Conservation (phyloP, 106 monocot genomes). For the Vanilla planifolia region DNA sequence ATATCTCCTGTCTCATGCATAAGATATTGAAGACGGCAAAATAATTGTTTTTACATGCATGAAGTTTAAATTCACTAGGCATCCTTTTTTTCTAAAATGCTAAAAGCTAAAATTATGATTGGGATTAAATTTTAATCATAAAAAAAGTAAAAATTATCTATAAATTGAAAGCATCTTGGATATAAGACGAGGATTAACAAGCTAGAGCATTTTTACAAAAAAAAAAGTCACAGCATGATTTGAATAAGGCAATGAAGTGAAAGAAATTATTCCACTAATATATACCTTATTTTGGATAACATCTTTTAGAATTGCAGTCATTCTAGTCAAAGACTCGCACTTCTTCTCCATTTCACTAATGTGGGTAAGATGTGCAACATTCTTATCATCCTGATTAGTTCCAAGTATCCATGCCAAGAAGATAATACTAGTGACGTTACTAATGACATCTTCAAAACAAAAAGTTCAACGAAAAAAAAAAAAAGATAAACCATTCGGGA, state of each 20-base stretch:
- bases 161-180: too few species aligned
- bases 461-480: neutral
- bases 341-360: constrained; percentile 99
- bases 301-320: constrained; percentile 84
- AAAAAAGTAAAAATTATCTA: neutral
- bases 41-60: too few species aligned
- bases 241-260: too few species aligned
- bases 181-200: neutral
- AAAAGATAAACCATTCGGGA: neutral
- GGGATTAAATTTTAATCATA: neutral
- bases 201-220: neutral
- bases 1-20: too few species aligned
- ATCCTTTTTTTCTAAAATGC: too few species aligned
- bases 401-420: constrained; percentile 7
- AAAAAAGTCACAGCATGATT: too few species aligned
- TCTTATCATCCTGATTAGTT: constrained; percentile 81
- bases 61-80: too few species aligned
- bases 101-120: neutral
- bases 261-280: neutral
- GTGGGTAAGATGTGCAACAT: constrained; percentile 95
- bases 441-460: neutral
- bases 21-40: too few species aligned
- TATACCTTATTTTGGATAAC: constrained; percentile 97
- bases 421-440: neutral
- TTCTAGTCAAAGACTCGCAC: constrained; percentile 86